Evolutionary conservation across 176 grass and related monocot genomes (phyloP).

Genomic region (maize (Zea mays)): DNA sequence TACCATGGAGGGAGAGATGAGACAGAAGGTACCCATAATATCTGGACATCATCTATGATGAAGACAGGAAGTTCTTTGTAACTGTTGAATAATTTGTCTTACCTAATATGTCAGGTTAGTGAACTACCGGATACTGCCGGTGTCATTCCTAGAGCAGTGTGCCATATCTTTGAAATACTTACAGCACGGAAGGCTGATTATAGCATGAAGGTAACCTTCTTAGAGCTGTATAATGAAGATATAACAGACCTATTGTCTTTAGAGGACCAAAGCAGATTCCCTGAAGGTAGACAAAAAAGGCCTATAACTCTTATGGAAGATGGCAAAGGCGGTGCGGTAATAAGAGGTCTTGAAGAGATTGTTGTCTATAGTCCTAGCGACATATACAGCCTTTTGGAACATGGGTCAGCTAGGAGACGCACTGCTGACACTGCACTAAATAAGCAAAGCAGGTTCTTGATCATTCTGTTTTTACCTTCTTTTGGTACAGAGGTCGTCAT

Average conservation of each 20-base stretch:
- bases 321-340: constrained; percentile 73
- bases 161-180: constrained; percentile 69
- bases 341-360: constrained; percentile 85
- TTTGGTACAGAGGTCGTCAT: not conserved
- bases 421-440: constrained; percentile 70
- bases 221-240: constrained; percentile 93
- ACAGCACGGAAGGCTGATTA: constrained; percentile 69
- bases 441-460: constrained; percentile 87
- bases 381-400: constrained; percentile 69
- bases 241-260: constrained; percentile 73
- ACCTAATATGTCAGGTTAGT: constrained; percentile 41
- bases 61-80: constrained; percentile 4
- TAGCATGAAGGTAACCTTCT: constrained; percentile 76
- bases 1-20: constrained; percentile 86
- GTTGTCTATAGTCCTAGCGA: constrained; percentile 70
- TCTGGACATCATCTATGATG: not conserved
- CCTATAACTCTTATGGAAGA: constrained; percentile 80
- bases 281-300: constrained; percentile 70
- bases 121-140: constrained; percentile 65
- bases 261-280: constrained; percentile 60
- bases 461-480: constrained; percentile 25
- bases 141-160: constrained; percentile 85
- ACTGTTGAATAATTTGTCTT: constrained; percentile 27
- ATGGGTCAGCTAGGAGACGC: constrained; percentile 75
- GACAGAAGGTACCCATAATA: constrained; percentile 55